Percentiles rank a stretch among this genome's conserved stretches.
These are phyloP conservation scores for Nicotiana undulata DNA, from an alignment of 257 asterid genomes.

Conservation along the genomic window DNA sequence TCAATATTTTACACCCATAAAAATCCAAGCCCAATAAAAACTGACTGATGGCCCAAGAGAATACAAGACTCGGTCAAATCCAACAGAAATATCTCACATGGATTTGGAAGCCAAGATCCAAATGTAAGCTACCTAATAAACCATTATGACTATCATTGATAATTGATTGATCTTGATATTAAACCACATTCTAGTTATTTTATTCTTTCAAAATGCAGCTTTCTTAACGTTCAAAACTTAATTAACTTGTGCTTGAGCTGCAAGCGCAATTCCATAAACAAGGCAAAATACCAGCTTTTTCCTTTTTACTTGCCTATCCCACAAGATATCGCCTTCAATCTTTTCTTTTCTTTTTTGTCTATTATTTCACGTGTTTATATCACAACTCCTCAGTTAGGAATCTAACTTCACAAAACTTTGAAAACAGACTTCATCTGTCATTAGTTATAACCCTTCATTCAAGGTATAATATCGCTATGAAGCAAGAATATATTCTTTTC, in stretches of 20 bases:
- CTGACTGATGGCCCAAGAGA: neutral
- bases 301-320: neutral
- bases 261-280: neutral
- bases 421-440: neutral
- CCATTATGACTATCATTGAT: neutral
- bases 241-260: neutral
- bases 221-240: no score
- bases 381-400: neutral
- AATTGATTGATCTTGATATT: neutral
- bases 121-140: neutral
- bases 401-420: neutral
- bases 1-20: neutral
- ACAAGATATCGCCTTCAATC: neutral
- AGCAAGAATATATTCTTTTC: slow-evolving; percentile 63
- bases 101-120: neutral
- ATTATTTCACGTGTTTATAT: neutral
- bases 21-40: neutral
- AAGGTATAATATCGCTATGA: slow-evolving; percentile 9
- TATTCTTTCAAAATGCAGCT: no score
- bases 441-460: neutral
- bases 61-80: neutral
- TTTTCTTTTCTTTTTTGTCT: neutral
- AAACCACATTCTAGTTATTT: no score
- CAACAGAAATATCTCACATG: neutral
- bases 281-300: neutral